Evolutionary conservation across 2,329 filamentous ascomycete genomes (phyloP).

Genomic region (Fusarium haematococcum): DNA sequence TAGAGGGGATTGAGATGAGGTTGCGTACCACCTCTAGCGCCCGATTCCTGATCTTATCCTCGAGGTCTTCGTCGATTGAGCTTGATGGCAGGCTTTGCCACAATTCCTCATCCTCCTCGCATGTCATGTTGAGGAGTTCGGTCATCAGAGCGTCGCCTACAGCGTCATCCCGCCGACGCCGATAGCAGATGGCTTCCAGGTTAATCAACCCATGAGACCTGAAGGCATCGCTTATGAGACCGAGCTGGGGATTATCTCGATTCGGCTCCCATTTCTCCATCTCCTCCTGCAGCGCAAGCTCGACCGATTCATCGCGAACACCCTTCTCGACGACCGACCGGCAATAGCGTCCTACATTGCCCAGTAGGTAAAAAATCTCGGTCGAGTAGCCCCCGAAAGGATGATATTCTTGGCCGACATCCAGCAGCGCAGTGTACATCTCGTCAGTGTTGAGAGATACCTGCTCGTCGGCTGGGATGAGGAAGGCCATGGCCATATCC

Average conservation of each 20-base stretch:
- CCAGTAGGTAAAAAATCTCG: background rate
- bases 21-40: background rate
- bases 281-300: background rate
- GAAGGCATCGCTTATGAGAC: background rate
- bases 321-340: background rate
- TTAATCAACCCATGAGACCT: background rate
- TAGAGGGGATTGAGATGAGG: background rate
- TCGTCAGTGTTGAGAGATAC: background rate
- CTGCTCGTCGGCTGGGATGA: background rate
- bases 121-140: background rate
- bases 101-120: background rate
- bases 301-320: background rate
- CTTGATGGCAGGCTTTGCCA: background rate
- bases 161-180: background rate
- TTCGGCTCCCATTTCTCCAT: background rate
- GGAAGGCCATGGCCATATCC: background rate
- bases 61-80: background rate
- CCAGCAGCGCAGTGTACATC: background rate
- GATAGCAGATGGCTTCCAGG: background rate
- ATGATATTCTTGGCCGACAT: background rate
- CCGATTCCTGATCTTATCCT: background rate
- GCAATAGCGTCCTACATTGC: background rate
- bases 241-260: background rate
- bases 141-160: background rate
- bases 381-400: background rate